A percentile compares a stretch with the other conserved stretches of the same genome.
Conservation (phyloP, 2,329 filamentous ascomycete species). For the Penicillium expansum region DNA sequence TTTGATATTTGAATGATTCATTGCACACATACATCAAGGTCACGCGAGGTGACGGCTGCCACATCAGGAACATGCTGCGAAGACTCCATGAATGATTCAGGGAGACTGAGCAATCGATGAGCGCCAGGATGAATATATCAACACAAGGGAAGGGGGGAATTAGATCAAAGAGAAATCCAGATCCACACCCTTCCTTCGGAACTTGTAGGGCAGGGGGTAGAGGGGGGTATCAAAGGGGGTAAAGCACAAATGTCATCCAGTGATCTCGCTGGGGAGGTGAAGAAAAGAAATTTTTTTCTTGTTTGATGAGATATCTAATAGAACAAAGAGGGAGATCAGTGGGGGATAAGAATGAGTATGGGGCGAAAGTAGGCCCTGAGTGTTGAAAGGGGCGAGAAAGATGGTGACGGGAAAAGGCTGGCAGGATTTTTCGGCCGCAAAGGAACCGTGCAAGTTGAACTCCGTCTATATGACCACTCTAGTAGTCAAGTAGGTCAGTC, state of each 20-base stretch:
- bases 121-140: conserved; percentile 28
- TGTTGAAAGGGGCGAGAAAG: conserved; percentile 5
- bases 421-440: conserved; percentile 8
- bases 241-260: conserved; percentile 13
- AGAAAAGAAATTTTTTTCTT: conserved; percentile 16
- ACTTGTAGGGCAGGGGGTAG: neutral
- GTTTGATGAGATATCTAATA: conserved; percentile 16
- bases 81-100: neutral
- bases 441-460: conserved; percentile 11
- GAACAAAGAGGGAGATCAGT: conserved; percentile 11
- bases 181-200: neutral
- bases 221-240: conserved; percentile 15
- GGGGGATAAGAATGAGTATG: neutral
- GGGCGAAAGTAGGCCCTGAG: conserved; percentile 12
- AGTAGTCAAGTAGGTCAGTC: conserved; percentile 4
- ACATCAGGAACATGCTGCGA: conserved; percentile 24
- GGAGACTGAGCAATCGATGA: conserved; percentile 23
- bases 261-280: conserved; percentile 7
- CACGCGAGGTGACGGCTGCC: conserved; percentile 37
- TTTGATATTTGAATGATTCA: conserved; percentile 7
- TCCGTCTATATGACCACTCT: conserved; percentile 10
- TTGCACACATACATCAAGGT: conserved; percentile 24
- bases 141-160: conserved; percentile 10
- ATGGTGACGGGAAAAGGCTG: conserved; percentile 3
- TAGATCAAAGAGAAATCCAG: neutral